Evolutionary conservation across 2,329 filamentous ascomycete species (phyloP).

Genomic region (Hypomyces rosellus): DNA sequence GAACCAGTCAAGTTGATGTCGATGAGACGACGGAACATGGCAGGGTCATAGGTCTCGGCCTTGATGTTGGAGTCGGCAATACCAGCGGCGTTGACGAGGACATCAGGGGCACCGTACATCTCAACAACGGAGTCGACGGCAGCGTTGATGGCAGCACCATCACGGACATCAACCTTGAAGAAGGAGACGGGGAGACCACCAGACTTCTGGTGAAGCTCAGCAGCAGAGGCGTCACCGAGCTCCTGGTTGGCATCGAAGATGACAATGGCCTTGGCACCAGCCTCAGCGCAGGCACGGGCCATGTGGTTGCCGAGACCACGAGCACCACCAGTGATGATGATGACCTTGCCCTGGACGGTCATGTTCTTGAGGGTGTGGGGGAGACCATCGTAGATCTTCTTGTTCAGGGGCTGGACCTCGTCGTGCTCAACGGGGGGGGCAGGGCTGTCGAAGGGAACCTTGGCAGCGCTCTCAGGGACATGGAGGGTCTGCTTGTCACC

Average conservation of each 20-base stretch:
- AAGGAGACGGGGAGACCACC: slow-evolving; percentile 64
- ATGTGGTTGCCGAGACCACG: slow-evolving; percentile 74
- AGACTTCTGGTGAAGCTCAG: slow-evolving; percentile 65
- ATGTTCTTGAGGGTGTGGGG: slow-evolving; percentile 63
- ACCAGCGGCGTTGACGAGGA: slow-evolving; percentile 73
- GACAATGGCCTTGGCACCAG: slow-evolving; percentile 64
- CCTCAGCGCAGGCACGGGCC: slow-evolving; percentile 70
- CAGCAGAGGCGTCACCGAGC: slow-evolving; percentile 62
- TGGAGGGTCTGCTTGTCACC: slow-evolving; percentile 52
- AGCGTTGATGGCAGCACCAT: slow-evolving; percentile 61
- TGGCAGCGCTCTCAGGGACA: slow-evolving; percentile 37
- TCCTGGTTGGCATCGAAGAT: slow-evolving; percentile 75
- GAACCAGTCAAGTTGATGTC: slow-evolving; percentile 79
- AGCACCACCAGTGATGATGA: slow-evolving; percentile 68
- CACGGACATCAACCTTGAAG: slow-evolving; percentile 73
- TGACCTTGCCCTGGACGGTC: slow-evolving; percentile 63
- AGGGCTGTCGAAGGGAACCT: slow-evolving; percentile 36
- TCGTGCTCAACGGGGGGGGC: slow-evolving; percentile 38
- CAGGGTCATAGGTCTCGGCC: slow-evolving; percentile 68
- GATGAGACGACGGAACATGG: slow-evolving; percentile 71
- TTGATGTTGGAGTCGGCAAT: slow-evolving; percentile 82
- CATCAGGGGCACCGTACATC: slow-evolving; percentile 63
- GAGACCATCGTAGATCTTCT: slow-evolving; percentile 49
- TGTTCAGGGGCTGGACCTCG: slow-evolving; percentile 44
- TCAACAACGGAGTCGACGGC: slow-evolving; percentile 61